Percentiles rank a stretch among this genome's conserved stretches.
Conservation (phyloP, 306 rosid species). For the Quillaja saponaria region DNA sequence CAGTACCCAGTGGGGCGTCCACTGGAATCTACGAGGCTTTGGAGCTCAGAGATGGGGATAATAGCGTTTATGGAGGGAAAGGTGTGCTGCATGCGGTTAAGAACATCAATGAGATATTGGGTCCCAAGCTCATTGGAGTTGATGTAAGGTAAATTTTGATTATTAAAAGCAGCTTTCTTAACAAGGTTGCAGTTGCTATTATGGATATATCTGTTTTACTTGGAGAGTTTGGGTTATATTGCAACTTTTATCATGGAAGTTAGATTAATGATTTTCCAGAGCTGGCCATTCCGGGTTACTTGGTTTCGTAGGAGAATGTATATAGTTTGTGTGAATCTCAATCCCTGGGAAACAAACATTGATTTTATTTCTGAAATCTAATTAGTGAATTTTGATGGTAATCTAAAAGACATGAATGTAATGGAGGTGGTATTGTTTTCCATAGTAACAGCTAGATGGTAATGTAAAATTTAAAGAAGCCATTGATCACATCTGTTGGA, state of each 20-base stretch:
- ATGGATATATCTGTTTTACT: not conserved
- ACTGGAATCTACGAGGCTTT: constrained; percentile 97
- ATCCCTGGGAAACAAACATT: no score
- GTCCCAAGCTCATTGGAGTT: constrained; percentile 79
- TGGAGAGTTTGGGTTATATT: not conserved
- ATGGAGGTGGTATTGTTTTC: no score
- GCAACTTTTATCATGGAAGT: not conserved
- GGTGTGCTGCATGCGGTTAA: constrained; percentile 86
- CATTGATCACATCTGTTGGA: no score
- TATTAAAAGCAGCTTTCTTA: no score
- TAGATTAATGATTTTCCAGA: not conserved
- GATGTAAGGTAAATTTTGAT: constrained; percentile 65
- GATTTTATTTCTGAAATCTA: no score
- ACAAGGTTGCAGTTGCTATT: not conserved
- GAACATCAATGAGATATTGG: constrained; percentile 76
- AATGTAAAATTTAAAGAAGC: not conserved
- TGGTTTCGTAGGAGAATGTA: no score
- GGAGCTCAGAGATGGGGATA: constrained; percentile 93
- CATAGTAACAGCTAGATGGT: not conserved
- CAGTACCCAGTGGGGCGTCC: constrained; percentile 96
- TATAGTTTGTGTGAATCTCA: no score
- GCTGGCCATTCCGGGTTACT: no score
- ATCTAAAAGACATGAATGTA: no score
- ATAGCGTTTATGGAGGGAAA: constrained; percentile 80
- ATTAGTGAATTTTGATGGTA: no score